These are phyloP conservation scores for Aureobasidium zeae DNA, from an alignment of 2,329 filamentous ascomycete species.

Conservation along the genomic window DNA sequence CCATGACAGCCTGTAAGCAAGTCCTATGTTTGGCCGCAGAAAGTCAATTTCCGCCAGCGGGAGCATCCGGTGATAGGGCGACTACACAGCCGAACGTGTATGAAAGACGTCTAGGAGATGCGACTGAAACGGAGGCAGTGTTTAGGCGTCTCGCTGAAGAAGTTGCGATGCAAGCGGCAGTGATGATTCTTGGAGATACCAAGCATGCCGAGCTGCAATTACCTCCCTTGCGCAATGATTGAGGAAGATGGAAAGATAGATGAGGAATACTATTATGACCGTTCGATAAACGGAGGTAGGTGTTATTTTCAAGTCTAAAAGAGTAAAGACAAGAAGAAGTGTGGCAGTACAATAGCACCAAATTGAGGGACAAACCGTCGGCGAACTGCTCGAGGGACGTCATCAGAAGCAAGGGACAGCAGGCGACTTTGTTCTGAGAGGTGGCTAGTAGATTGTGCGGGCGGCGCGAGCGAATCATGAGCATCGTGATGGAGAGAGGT, in stretches of 20 bases:
- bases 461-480: slow-evolving; percentile 3
- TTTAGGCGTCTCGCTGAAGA: no score
- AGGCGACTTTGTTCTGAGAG: slow-evolving; percentile 13
- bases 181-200: no score
- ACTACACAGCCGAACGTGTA: background rate
- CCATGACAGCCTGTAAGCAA: slow-evolving; percentile 5
- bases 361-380: slow-evolving; percentile 13
- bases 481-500: background rate
- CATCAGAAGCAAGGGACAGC: slow-evolving; percentile 12
- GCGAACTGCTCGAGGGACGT: slow-evolving; percentile 15
- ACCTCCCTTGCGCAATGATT: background rate
- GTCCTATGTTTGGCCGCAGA: slow-evolving; percentile 4
- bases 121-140: slow-evolving; percentile 2
- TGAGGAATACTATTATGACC: slow-evolving; percentile 4
- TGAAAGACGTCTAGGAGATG: background rate
- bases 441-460: slow-evolving; percentile 9
- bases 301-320: slow-evolving; percentile 11
- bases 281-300: slow-evolving; percentile 13
- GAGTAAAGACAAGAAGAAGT: slow-evolving; percentile 2
- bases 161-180: no score
- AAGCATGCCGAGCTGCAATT: background rate
- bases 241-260: background rate
- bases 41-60: slow-evolving; percentile 14
- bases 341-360: background rate
- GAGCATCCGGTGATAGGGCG: slow-evolving; percentile 12